Evolutionary conservation across 2,329 filamentous ascomycete species (phyloP).

Genomic region (Ceratocystis ficicola): DNA sequence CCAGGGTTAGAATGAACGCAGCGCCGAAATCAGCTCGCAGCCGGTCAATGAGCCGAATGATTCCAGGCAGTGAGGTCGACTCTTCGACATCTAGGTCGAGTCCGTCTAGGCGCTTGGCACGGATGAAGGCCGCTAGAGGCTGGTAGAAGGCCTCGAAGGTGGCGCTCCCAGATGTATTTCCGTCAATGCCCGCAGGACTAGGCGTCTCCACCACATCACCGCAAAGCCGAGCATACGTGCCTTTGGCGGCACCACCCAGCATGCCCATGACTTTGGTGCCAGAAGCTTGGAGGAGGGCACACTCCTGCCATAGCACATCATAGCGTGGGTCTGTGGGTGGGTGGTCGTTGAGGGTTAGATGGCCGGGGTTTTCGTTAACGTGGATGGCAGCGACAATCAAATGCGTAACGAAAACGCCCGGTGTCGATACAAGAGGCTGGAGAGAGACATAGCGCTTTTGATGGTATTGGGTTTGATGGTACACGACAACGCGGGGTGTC

Average conservation of each 20-base stretch:
- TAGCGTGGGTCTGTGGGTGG: constrained; percentile 55
- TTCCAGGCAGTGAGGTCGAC: constrained; percentile 52
- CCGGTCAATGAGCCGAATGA: constrained; percentile 55
- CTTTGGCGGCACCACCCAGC: constrained; percentile 73
- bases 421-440: constrained; percentile 39
- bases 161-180: background rate
- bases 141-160: constrained; percentile 62
- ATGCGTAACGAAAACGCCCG: constrained; percentile 48
- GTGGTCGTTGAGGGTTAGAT: constrained; percentile 71
- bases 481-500: constrained; percentile 36
- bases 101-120: constrained; percentile 50
- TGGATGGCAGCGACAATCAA: constrained; percentile 80
- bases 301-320: constrained; percentile 65
- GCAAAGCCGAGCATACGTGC: constrained; percentile 47
- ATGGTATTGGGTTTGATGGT: constrained; percentile 46
- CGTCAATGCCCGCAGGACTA: background rate
- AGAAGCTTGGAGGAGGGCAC: constrained; percentile 54
- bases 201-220: constrained; percentile 39
- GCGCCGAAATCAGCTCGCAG: constrained; percentile 57
- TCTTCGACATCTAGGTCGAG: constrained; percentile 75
- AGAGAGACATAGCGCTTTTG: constrained; percentile 37
- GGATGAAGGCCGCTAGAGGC: constrained; percentile 55
- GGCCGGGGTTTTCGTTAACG: constrained; percentile 53
- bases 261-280: constrained; percentile 76
- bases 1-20: constrained; percentile 64